These are phyloP conservation scores for Candida ovalis DNA, from an alignment of 805 yeast genomes.

Conservation along the genomic window DNA sequence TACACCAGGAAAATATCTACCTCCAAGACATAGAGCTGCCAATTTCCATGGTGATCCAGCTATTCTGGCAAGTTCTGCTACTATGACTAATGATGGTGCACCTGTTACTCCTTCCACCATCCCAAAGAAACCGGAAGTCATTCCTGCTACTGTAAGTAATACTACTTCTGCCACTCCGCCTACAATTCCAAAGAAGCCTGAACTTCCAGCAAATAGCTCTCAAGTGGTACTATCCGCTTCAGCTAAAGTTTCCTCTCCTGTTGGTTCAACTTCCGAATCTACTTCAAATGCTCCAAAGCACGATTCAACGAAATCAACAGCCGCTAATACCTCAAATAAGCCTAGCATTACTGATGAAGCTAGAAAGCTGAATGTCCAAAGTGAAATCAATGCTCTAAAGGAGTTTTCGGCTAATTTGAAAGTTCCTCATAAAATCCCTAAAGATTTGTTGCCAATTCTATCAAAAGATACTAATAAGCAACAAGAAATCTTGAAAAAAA, in stretches of 20 bases:
- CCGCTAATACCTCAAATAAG: constrained; percentile 7
- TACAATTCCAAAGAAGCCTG: constrained; percentile 4
- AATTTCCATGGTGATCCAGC: constrained; percentile 62
- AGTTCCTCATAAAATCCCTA: constrained; percentile 46
- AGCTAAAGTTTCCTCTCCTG: neutral
- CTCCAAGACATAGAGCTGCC: constrained; percentile 54
- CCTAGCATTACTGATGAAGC: constrained; percentile 29
- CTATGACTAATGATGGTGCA: neutral
- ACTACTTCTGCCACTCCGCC: neutral
- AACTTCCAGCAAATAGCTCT: constrained; percentile 1
- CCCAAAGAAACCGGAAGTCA: neutral
- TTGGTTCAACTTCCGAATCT: constrained; percentile 1
- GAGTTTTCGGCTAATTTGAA: constrained; percentile 82
- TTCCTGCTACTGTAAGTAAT: neutral
- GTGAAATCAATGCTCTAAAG: constrained; percentile 64
- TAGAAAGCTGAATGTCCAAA: constrained; percentile 46
- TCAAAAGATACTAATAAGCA: constrained; percentile 66
- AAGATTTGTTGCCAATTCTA: constrained; percentile 64
- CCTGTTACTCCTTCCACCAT: neutral
- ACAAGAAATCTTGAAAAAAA: constrained; percentile 47
- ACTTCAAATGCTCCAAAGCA: constrained; percentile 22
- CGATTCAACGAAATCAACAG: constrained; percentile 1
- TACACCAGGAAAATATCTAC: constrained; percentile 43
- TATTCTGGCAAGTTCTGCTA: constrained; percentile 52
- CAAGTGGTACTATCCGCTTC: constrained; percentile 4